These are phyloP conservation scores for Phyllosticta citrichinensis DNA, from an alignment of 2,329 filamentous ascomycete species.

Conservation along the genomic window DNA sequence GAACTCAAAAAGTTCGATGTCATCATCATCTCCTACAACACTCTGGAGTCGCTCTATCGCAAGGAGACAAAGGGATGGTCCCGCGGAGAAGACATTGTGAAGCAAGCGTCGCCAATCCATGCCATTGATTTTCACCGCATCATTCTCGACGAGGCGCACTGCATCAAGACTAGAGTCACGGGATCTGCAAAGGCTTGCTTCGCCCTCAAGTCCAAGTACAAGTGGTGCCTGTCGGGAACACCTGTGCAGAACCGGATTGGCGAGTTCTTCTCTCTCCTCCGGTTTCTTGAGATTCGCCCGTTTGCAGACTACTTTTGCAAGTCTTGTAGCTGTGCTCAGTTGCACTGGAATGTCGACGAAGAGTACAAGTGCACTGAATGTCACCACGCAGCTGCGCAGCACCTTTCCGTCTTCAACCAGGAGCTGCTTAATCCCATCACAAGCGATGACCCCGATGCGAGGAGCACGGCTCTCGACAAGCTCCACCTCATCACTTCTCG, in stretches of 20 bases:
- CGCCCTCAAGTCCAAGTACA: slow-evolving; percentile 74
- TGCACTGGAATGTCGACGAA: slow-evolving; percentile 75
- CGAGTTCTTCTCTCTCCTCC: slow-evolving; percentile 88
- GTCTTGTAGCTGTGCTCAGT: slow-evolving; percentile 64
- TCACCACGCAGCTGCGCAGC: slow-evolving; percentile 53
- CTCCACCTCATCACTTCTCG: slow-evolving; percentile 80
- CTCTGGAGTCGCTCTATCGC: slow-evolving; percentile 81
- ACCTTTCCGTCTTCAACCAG: slow-evolving; percentile 83
- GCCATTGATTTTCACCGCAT: slow-evolving; percentile 79
- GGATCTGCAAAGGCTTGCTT: slow-evolving; percentile 94
- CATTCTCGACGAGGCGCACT: slow-evolving; percentile 91
- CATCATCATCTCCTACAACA: slow-evolving; percentile 93
- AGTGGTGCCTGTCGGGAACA: slow-evolving; percentile 93
- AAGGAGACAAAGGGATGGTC: slow-evolving; percentile 88
- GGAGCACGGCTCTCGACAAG: slow-evolving; percentile 65
- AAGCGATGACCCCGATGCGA: slow-evolving; percentile 40
- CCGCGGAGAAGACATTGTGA: slow-evolving; percentile 68
- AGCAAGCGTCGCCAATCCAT: slow-evolving; percentile 69
- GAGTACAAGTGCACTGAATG: slow-evolving; percentile 63
- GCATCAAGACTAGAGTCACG: slow-evolving; percentile 82
- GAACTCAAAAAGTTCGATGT: slow-evolving; percentile 79
- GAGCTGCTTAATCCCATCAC: slow-evolving; percentile 76
- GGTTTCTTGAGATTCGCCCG: slow-evolving; percentile 79
- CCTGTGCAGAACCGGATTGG: slow-evolving; percentile 95
- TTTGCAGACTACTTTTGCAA: slow-evolving; percentile 95